phyloP scores from a whole-genome alignment of 2,329 filamentous ascomycete species.

The Trichophyton equinum region DNA sequence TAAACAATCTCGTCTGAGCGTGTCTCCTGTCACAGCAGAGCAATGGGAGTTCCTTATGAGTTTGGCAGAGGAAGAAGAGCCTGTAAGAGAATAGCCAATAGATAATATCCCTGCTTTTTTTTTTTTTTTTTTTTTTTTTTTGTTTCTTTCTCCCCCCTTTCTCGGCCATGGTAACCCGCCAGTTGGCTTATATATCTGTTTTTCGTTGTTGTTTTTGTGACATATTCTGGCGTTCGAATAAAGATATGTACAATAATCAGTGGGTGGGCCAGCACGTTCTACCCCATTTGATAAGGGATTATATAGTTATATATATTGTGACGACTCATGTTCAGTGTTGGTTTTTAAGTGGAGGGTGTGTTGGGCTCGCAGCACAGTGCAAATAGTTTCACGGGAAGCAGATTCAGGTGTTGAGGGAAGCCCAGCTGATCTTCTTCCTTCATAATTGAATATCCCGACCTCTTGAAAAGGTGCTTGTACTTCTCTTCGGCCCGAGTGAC shows the following conservation, averaged over 20 bases:
- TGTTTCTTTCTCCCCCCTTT: neutral
- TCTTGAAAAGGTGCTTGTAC: slow-evolving; percentile 55
- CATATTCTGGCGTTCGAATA: neutral
- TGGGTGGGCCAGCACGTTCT: neutral
- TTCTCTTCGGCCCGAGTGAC: slow-evolving; percentile 66
- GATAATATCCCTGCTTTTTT: neutral
- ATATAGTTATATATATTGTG: neutral
- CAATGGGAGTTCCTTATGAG: slow-evolving; percentile 40
- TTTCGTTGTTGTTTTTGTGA: neutral
- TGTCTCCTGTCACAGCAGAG: slow-evolving; percentile 39
- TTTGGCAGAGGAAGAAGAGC: slow-evolving; percentile 25
- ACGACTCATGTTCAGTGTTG: neutral
- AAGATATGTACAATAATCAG: neutral
- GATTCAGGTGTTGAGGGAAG: slow-evolving; percentile 46
- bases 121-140: neutral
- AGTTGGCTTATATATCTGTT: neutral
- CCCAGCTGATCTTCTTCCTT: slow-evolving; percentile 60
- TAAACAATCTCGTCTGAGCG: slow-evolving; percentile 69
- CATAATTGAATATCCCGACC: slow-evolving; percentile 56
- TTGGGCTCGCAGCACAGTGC: slow-evolving; percentile 43
- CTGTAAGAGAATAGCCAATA: slow-evolving; percentile 1
- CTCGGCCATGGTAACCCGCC: neutral
- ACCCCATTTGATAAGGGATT: neutral
- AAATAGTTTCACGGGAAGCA: slow-evolving; percentile 68
- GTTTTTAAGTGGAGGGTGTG: neutral